Conservation (phyloP, 208 protist genomes). For the Trypanosoma melophagium region DNA sequence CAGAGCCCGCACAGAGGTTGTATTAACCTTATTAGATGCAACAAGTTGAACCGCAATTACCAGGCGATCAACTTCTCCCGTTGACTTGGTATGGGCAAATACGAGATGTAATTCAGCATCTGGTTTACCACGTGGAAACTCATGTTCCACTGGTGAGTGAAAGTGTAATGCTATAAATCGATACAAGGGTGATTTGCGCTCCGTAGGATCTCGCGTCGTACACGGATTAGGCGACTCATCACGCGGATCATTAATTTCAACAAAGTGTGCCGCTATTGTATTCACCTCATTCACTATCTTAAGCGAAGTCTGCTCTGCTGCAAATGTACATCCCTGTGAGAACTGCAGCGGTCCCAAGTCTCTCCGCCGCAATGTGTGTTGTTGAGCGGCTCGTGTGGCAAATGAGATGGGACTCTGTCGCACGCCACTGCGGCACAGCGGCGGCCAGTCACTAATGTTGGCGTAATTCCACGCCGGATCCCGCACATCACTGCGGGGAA, state of each 20-base stretch:
- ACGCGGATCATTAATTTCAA: constrained; percentile 25
- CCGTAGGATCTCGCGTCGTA: constrained; percentile 52
- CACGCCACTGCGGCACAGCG: constrained; percentile 45
- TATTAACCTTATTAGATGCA: constrained; percentile 51
- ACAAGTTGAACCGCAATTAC: constrained; percentile 67
- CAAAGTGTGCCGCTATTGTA: constrained; percentile 47
- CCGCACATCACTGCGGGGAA: constrained; percentile 17
- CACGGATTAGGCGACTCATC: constrained; percentile 45
- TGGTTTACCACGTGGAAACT: constrained; percentile 48
- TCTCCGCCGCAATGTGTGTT: constrained; percentile 35
- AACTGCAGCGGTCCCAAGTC: constrained; percentile 44
- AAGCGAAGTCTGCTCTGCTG: constrained; percentile 45
- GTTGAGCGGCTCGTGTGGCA: constrained; percentile 41
- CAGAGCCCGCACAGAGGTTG: constrained; percentile 55
- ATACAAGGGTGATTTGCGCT: constrained; percentile 31
- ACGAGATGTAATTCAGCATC: constrained; percentile 73
- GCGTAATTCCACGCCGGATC: constrained; percentile 47
- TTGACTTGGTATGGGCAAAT: constrained; percentile 32
- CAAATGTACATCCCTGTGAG: constrained; percentile 57
- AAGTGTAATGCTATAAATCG: constrained; percentile 66
- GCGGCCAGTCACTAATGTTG: constrained; percentile 47
- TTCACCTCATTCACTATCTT: constrained; percentile 55
- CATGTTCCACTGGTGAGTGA: constrained; percentile 62
- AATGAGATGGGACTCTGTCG: constrained; percentile 78
- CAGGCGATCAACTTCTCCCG: constrained; percentile 24